These are phyloP conservation scores for Ogataea philodendri DNA, from an alignment of 805 yeast genomes.

Conservation along the genomic window DNA sequence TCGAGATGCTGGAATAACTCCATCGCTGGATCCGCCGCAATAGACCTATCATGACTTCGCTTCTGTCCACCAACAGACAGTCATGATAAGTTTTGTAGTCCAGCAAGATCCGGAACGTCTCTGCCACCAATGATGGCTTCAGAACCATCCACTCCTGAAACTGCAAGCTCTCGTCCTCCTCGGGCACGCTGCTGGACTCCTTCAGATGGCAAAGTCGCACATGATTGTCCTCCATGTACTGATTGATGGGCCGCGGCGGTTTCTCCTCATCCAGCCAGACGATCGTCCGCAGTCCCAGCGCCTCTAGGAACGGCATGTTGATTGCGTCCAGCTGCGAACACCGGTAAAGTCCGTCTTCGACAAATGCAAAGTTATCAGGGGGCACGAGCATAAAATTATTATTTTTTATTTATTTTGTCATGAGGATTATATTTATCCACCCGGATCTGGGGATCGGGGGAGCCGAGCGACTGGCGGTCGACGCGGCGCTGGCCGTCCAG, in stretches of 20 bases:
- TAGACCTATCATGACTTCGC: slow-evolving; percentile 77
- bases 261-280: slow-evolving; percentile 80
- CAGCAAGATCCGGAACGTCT: slow-evolving; percentile 63
- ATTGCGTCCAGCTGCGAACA: slow-evolving; percentile 77
- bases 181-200: slow-evolving; percentile 23
- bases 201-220: slow-evolving; percentile 50
- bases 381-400: slow-evolving; percentile 68
- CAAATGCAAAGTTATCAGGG: slow-evolving; percentile 89
- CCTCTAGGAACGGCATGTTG: slow-evolving; percentile 73
- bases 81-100: slow-evolving; percentile 62
- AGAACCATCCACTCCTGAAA: slow-evolving; percentile 69
- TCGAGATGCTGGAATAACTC: slow-evolving; percentile 80
- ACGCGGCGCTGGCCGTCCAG: slow-evolving; percentile 79
- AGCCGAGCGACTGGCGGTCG: slow-evolving; percentile 96
- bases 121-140: slow-evolving; percentile 60
- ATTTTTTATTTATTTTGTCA: slow-evolving; percentile 10
- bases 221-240: slow-evolving; percentile 56
- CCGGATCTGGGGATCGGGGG: slow-evolving; percentile 98
- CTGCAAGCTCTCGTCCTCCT: slow-evolving; percentile 27
- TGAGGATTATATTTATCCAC: slow-evolving; percentile 81
- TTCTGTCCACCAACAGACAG: slow-evolving; percentile 71
- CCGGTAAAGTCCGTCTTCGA: slow-evolving; percentile 82
- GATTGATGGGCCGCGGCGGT: slow-evolving; percentile 69
- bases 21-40: slow-evolving; percentile 82
- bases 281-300: slow-evolving; percentile 65